phyloP scores from a whole-genome alignment of 2,329 filamentous ascomycete genomes.

The Periconia sp. region DNA sequence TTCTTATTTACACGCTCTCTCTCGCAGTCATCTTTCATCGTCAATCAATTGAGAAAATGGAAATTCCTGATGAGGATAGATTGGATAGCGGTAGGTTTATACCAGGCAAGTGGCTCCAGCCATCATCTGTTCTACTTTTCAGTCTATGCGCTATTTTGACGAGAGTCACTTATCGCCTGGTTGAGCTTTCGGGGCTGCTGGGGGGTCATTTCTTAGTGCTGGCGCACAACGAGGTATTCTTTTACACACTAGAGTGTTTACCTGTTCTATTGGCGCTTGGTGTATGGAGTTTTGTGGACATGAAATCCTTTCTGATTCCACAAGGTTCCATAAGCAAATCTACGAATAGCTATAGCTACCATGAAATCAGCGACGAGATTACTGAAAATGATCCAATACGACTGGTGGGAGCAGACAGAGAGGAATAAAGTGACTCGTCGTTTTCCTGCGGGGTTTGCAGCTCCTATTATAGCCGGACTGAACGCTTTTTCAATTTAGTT shows the following conservation, averaged over 20 bases:
- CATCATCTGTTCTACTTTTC: background rate
- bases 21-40: background rate
- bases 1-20: background rate
- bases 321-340: no score
- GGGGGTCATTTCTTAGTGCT: background rate
- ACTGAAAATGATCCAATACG: no score
- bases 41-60: background rate
- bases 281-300: background rate
- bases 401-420: no score
- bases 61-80: background rate
- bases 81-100: background rate
- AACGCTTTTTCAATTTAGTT: no score
- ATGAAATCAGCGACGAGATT: no score
- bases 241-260: conserved; percentile 6
- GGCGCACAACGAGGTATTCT: conserved; percentile 6
- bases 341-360: no score
- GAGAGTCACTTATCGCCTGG: conserved; percentile 1
- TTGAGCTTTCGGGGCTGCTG: conserved; percentile 4
- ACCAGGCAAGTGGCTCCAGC: background rate
- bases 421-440: no score
- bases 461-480: no score
- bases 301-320: background rate
- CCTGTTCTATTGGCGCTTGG: conserved; percentile 2
- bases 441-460: no score
- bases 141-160: conserved; percentile 1